phyloP scores from a whole-genome alignment of 306 rosid genomes.

The Medicago truncatula region MtrunA17r5.0-ANR NC_053043.1:50608501-50609000 shows the following conservation, averaged over 20 bases:
- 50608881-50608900: conserved; percentile 80
- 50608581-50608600: conserved; percentile 30
- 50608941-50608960: conserved; percentile 24
- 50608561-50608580: conserved; percentile 4
- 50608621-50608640: conserved; percentile 76
- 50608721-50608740: conserved; percentile 80
- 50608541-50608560: not conserved
- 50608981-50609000: not conserved
- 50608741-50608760: conserved; percentile 95
- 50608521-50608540: not conserved
- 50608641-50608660: conserved; percentile 72
- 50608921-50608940: conserved; percentile 74
- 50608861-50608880: conserved; percentile 96
- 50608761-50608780: conserved; percentile 77
- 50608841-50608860: conserved; percentile 90
- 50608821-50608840: conserved; percentile 92
- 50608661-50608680: conserved; percentile 46
- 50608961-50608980: not conserved
- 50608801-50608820: conserved; percentile 78
- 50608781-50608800: conserved; percentile 75
- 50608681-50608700: conserved; percentile 64
- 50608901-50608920: conserved; percentile 70
- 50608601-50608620: conserved; percentile 56
- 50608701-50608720: conserved; percentile 75
- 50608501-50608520: not conserved